Evolutionary conservation across 495 filamentous ascomycete species (phyloP), one percentile per base, ranked within the genome.

Genomic region (Geoglossum glabrum): DNA sequence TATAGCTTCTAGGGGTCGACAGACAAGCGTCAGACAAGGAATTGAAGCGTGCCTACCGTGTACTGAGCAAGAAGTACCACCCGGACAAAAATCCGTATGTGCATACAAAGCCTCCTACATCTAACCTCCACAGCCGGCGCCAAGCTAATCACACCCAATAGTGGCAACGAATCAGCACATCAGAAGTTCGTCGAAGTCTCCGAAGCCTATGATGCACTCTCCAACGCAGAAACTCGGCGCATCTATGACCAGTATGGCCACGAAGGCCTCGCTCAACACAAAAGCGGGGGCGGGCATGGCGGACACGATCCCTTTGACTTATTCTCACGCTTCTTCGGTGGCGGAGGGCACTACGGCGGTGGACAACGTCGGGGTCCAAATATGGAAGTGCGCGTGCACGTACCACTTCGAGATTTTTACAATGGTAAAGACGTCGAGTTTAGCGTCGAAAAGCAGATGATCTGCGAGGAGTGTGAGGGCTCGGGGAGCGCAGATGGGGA

Each of bases 51-150:
- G 93, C 92, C 34, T 99, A 99, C 70, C 80, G 88, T 54, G 84
- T 79, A 52, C 72, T 97, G 4, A 92, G 86, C 76, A 96, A 96
- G 71, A 94, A 95, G 71, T 95, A 77, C 69, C 92, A 99, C 65
- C 92, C 92, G 0, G 92, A 99, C 68, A 99, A 99, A 78, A 99
- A 99, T 62, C 92, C 92, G 87, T 94, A 72, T 64, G 84, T 77
- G 55, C 27, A 54, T 43, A 58, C n/a, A n/a, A n/a, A n/a, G n/a
- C 51, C 31, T 47, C 36, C 31, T 61, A 28, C 13, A 28, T 17
- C 38, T 51, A 45, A 38, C 27, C 9, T 11, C 30, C 36, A 21
- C 0, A 23, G 21, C 9, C 8, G 27, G 26, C 38, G 19, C 31
- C 33, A 36, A 56, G 57, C 50, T 43, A 38, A 56, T 19, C 30